Base-by-base conservation (phyloP, 805 yeast genomes). In the Candida rishiriensis region DNA sequence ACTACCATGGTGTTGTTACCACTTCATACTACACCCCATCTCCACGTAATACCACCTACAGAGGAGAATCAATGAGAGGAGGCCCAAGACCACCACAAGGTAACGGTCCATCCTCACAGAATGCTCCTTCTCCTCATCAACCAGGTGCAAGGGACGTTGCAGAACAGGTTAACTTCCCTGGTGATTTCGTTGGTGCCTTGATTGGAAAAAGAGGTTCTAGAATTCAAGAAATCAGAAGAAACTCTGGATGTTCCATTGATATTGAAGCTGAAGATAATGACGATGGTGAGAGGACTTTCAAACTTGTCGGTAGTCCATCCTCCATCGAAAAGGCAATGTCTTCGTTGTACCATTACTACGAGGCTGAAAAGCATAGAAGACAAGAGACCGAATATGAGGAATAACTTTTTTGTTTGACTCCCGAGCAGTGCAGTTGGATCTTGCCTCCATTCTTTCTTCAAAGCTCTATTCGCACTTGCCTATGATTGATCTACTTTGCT, bases 171-270 rank as follows among this genome's bases (percentile, higher is more conserved):
- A 69, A 76, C 28, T 84, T 88, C 59, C 88, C 95, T 33, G 82
- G 84, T 52, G 87, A 81, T 48, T 81, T 81, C 68, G 96, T 89
- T 37, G 97, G 97, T 36, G 91, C 95, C 40, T 72, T 89, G 43
- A 87, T 89, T 55, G 97, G 97, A 47, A 83, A 84, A 53, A 81
- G 83, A 51, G 96, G 96, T 34, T 70, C 86, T 28, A 78, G 95
- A 66, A 88, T 89, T 53, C 93, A 85, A 63, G 95, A 89, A 49
- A 83, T 89, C 40, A 76, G 96, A 55, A 79, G 84, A 54, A 74
- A 74, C 31, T 78, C 89, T 39, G 90, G 89, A 34, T 89, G 96
- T 34, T 76, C 80, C 34, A 87, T 89, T 59, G 78, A 81, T 5
- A 86, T 89, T 52, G 80, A 85, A 33, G 80, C 83, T 44, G 86